Evolutionary conservation across 2,329 filamentous ascomycete genomes (phyloP).

Genomic region (Canariomyces notabilis): DNA sequence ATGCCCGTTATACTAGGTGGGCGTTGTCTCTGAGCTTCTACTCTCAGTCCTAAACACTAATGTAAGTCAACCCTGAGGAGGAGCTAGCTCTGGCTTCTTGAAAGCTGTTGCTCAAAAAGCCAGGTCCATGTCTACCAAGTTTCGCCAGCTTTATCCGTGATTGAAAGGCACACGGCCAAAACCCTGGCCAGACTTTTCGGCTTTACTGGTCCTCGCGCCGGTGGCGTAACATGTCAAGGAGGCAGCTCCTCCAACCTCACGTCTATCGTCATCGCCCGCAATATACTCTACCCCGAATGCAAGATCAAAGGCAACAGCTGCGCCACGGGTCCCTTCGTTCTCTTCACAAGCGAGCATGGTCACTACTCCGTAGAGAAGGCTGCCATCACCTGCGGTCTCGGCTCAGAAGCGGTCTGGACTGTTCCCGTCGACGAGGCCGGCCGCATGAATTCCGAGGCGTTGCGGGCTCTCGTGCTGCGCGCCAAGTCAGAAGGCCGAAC

Average conservation of each 20-base stretch:
- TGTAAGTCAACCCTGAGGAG: slow-evolving; percentile 36
- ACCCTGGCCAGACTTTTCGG: slow-evolving; percentile 73
- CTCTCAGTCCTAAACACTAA: slow-evolving; percentile 89
- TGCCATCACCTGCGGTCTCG: slow-evolving; percentile 84
- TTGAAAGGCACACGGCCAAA: slow-evolving; percentile 78
- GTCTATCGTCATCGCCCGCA: slow-evolving; percentile 81
- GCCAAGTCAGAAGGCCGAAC: slow-evolving; percentile 66
- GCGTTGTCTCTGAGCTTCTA: slow-evolving; percentile 78
- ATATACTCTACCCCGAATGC: slow-evolving; percentile 73
- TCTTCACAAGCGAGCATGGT: slow-evolving; percentile 86
- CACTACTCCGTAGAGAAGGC: slow-evolving; percentile 96
- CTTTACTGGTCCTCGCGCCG: slow-evolving; percentile 62
- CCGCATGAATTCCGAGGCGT: slow-evolving; percentile 61
- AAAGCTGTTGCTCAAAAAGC: background rate
- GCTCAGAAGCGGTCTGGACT: slow-evolving; percentile 64
- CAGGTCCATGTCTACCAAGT: slow-evolving; percentile 88
- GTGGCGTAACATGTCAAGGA: slow-evolving; percentile 75
- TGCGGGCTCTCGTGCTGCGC: slow-evolving; percentile 58
- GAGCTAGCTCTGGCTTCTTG: background rate
- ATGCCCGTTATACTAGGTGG: slow-evolving; percentile 49
- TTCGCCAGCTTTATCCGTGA: slow-evolving; percentile 77
- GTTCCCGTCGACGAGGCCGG: slow-evolving; percentile 71
- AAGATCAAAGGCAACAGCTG: slow-evolving; percentile 66
- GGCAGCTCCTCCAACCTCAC: slow-evolving; percentile 81
- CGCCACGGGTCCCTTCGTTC: slow-evolving; percentile 55